These are phyloP conservation scores for Oryza officinalis DNA, from an alignment of 176 grass and related monocot genomes.

Conservation along the genomic window DNA sequence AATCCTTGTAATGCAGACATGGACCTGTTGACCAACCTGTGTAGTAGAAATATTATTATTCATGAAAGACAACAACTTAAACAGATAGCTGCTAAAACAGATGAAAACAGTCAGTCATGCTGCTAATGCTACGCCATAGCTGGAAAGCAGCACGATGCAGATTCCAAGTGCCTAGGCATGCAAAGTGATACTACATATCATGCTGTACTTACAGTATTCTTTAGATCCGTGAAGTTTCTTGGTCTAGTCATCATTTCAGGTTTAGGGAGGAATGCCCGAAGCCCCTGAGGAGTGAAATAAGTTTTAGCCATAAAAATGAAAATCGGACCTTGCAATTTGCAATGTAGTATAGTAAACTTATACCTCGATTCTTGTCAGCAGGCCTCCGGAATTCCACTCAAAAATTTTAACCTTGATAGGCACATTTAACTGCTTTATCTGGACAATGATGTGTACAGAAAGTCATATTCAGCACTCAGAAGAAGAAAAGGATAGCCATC, in stretches of 20 bases:
- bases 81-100: slow-evolving; percentile 22
- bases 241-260: slow-evolving; percentile 73
- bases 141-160: background rate
- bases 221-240: slow-evolving; percentile 76
- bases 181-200: background rate
- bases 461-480: slow-evolving; percentile 1
- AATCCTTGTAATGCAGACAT: slow-evolving; percentile 72
- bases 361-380: slow-evolving; percentile 91
- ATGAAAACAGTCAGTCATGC: background rate
- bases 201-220: slow-evolving; percentile 70
- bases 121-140: slow-evolving; percentile 17
- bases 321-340: slow-evolving; percentile 13
- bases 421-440: slow-evolving; percentile 85
- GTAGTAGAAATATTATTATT: slow-evolving; percentile 27
- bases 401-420: slow-evolving; percentile 84
- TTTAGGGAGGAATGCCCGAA: slow-evolving; percentile 93
- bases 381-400: slow-evolving; percentile 84
- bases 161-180: background rate
- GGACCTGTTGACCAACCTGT: slow-evolving; percentile 61
- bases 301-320: slow-evolving; percentile 1
- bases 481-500: slow-evolving; percentile 11
- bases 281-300: slow-evolving; percentile 49
- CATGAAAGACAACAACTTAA: background rate
- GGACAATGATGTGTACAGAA: slow-evolving; percentile 23
- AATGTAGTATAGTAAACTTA: slow-evolving; percentile 9